A percentile compares a stretch with the other conserved stretches of the same genome.
Evolutionary conservation across 2,329 filamentous ascomycete genomes (phyloP).

Genomic region (Fusarium sp.): DNA sequence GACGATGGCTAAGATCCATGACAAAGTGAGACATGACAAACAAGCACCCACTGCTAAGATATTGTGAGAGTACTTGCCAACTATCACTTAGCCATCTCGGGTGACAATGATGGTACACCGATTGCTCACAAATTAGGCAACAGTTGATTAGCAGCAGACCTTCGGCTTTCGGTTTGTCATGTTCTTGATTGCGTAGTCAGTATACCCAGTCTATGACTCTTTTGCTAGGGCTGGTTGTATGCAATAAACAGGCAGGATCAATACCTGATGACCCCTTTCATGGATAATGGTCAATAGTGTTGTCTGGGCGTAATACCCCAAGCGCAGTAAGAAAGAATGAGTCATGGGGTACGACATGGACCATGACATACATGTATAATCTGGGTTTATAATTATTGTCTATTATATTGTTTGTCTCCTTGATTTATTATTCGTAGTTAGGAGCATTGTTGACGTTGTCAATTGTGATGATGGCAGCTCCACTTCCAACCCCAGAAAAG

Average conservation of each 20-base stretch:
- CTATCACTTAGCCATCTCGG: neutral
- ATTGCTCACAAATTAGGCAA: slow-evolving; percentile 9
- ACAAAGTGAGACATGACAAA: neutral
- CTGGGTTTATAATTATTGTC: neutral
- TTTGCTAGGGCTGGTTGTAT: neutral
- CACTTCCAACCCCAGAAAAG: neutral
- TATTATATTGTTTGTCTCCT: neutral
- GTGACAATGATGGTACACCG: neutral
- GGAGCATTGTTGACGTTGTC: neutral
- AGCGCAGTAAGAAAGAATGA: neutral
- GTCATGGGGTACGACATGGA: neutral
- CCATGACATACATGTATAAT: neutral
- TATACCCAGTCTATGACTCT: slow-evolving; percentile 1
- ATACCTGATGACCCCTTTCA: neutral
- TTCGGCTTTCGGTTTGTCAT: neutral
- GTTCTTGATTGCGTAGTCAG: neutral
- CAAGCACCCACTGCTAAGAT: neutral
- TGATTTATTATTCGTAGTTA: neutral
- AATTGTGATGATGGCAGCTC: neutral
- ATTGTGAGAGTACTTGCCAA: neutral
- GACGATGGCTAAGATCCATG: neutral
- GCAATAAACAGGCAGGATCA: slow-evolving; percentile 12
- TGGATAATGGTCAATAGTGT: neutral
- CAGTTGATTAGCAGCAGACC: neutral
- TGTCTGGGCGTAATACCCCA: neutral